Conservation (phyloP, 805 yeast species). For the Kazachstania bromeliacearum region DNA sequence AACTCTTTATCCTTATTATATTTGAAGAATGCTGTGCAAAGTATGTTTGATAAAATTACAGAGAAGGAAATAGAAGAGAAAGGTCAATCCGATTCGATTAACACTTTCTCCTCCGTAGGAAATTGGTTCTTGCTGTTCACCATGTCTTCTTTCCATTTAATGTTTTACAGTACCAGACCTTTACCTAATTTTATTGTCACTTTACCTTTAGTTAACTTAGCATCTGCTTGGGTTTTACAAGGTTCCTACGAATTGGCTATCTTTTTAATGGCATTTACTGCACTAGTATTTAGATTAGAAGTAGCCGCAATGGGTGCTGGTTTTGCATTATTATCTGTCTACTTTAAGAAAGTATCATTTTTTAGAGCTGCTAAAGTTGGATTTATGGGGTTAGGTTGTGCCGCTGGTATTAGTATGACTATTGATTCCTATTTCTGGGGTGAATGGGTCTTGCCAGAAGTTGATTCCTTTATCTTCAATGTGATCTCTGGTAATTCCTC, state of each 20-base stretch:
- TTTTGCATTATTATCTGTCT: slow-evolving; percentile 37
- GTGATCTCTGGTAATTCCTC: slow-evolving; percentile 64
- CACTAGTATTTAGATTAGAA: slow-evolving; percentile 67
- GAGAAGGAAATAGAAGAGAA: slow-evolving; percentile 10
- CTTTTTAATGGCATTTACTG: slow-evolving; percentile 47
- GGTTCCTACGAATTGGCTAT: slow-evolving; percentile 44
- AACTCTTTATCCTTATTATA: slow-evolving; percentile 47
- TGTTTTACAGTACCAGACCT: slow-evolving; percentile 74
- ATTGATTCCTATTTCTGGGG: slow-evolving; percentile 75
- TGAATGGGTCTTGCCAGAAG: slow-evolving; percentile 56
- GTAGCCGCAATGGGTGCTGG: slow-evolving; percentile 46
- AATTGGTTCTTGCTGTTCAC: slow-evolving; percentile 53
- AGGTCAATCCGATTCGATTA: slow-evolving; percentile 4
- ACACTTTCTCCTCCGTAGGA: slow-evolving; percentile 28
- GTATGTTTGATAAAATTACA: slow-evolving; percentile 10
- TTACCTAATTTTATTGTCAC: slow-evolving; percentile 78
- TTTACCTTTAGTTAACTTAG: slow-evolving; percentile 58
- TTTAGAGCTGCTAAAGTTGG: slow-evolving; percentile 33
- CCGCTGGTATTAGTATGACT: slow-evolving; percentile 42
- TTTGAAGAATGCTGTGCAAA: slow-evolving; percentile 37
- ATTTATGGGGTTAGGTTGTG: slow-evolving; percentile 35
- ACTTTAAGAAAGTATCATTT: slow-evolving; percentile 39
- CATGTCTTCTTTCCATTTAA: slow-evolving; percentile 65
- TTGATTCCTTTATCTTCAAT: slow-evolving; percentile 63
- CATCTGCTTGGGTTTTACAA: slow-evolving; percentile 40